phyloP scores from a whole-genome alignment of 2,329 filamentous ascomycete species.

The Penicillium polonicum region DNA sequence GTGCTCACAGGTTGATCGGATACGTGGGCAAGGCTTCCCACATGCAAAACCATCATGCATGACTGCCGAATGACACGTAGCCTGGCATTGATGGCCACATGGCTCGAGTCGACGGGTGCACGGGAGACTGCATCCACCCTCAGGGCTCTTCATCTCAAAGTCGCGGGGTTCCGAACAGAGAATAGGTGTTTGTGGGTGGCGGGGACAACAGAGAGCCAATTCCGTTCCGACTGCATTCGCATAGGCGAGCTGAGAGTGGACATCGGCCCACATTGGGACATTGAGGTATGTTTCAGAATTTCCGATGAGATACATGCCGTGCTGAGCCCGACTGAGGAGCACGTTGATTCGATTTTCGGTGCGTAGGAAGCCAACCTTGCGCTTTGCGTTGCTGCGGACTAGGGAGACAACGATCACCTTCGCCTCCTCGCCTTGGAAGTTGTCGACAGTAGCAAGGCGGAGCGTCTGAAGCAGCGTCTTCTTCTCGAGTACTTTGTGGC shows the following conservation, averaged over 20 bases:
- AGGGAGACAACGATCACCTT: conserved; percentile 65
- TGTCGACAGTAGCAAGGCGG: conserved; percentile 61
- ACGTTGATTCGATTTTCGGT: conserved; percentile 65
- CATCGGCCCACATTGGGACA: conserved; percentile 13
- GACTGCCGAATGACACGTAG: conserved; percentile 10
- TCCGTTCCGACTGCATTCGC: conserved; percentile 2
- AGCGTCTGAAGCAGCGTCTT: conserved; percentile 15
- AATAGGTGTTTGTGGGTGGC: conserved; percentile 7
- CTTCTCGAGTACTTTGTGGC: background rate
- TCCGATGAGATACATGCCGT: conserved; percentile 15
- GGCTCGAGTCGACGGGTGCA: conserved; percentile 10
- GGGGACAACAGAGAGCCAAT: conserved; percentile 9
- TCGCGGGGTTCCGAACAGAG: conserved; percentile 6
- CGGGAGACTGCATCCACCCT: conserved; percentile 12
- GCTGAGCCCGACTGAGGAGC: conserved; percentile 47
- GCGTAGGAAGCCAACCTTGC: conserved; percentile 60
- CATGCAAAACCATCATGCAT: conserved; percentile 11
- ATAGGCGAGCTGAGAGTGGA: conserved; percentile 1
- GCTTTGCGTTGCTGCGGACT: conserved; percentile 61
- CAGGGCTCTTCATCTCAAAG: conserved; percentile 10
- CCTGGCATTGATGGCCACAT: conserved; percentile 16
- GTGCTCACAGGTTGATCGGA: conserved; percentile 8
- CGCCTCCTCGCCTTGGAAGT: conserved; percentile 71
- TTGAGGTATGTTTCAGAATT: conserved; percentile 12
- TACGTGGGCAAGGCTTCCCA: conserved; percentile 10